Conservation (phyloP, 495 filamentous ascomycete genomes). For the Daldinia decipiens region DNA sequence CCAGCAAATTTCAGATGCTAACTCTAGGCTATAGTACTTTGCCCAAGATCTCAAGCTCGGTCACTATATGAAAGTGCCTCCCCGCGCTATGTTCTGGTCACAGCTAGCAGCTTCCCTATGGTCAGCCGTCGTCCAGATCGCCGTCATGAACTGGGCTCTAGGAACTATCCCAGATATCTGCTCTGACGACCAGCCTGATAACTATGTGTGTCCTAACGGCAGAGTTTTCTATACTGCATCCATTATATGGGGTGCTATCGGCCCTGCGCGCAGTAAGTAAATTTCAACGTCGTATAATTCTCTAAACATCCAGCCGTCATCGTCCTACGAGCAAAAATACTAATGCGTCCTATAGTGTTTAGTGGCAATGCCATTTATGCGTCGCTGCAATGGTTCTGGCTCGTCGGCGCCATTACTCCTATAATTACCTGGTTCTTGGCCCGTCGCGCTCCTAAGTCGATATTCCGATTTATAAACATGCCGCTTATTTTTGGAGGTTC, state of each 20-base stretch:
- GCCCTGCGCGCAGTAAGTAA: conserved; percentile 56
- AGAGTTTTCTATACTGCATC: conserved; percentile 72
- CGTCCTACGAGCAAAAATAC: neutral
- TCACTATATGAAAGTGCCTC: conserved; percentile 78
- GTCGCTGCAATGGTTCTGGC: conserved; percentile 74
- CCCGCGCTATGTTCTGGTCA: conserved; percentile 71
- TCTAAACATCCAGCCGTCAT: neutral
- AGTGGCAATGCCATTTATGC: conserved; percentile 70
- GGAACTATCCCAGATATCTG: conserved; percentile 69
- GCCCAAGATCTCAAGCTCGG: conserved; percentile 65
- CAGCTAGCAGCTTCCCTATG: conserved; percentile 72
- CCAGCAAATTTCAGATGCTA: neutral
- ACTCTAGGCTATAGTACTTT: conserved; percentile 43
- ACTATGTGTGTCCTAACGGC: conserved; percentile 72
- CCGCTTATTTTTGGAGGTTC: conserved; percentile 75
- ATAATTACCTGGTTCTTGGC: conserved; percentile 69
- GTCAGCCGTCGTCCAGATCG: conserved; percentile 72
- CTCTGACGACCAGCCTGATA: conserved; percentile 62
- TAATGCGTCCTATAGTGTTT: conserved; percentile 55
- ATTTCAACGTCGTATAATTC: neutral
- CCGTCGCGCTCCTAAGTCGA: conserved; percentile 65
- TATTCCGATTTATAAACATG: conserved; percentile 60
- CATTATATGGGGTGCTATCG: conserved; percentile 63
- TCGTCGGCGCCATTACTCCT: conserved; percentile 68
- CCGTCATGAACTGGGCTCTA: conserved; percentile 74